Evolutionary conservation across 768 basidiomycete genomes (phyloP), one percentile per base, ranked within the genome.

Genomic region (Exidia glandulosa): DNA sequence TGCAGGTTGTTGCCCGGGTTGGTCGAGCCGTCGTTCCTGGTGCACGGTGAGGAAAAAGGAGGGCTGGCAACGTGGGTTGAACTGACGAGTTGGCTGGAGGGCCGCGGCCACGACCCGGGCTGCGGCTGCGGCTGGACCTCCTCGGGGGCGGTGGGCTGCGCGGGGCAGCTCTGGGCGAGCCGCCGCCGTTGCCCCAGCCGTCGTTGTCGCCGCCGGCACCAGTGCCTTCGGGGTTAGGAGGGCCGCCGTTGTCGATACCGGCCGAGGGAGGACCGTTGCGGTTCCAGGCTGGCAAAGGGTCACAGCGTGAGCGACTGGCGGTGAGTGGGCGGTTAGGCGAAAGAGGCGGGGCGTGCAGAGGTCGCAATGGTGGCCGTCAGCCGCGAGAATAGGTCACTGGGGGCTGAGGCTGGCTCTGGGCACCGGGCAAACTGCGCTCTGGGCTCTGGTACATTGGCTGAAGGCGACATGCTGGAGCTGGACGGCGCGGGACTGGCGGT

Each of bases 101-200:
- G 34, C 1, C 72, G 52, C 72, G 69, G 25, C 81, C 76, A 32
- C 79, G 72, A 36, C 69, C 82, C 3, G 89, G 90, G 70, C 89
- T 91, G 65, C 87, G 80, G 75, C 89, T 91, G 70, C 89, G 78
- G 75, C 87, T 88, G 9, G 84, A 83, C 61, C 88, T 79, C 60
- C 86, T 75, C 14, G 84, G 81, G 50, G 55, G 56, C 29, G 76
- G 74, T 9, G 82, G 81, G 30, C 75, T 77, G 56, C 74, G 75
- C 32, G 77, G 68, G 47, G 77, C 75, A 36, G 79, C 71, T 62
- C 70, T 68, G 1, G 70, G 79, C 56, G 69, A 85, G 73, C 66
- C 81, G 72, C 69, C 73, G 14, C 72, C 66, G 33, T 60, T 60
- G 47, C 48, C 59, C 59, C 59, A 60, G 47, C 59, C 59, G 23